phyloP scores from a whole-genome alignment of 2,329 filamentous ascomycete genomes.

The Beauveria medogensis region DNA sequence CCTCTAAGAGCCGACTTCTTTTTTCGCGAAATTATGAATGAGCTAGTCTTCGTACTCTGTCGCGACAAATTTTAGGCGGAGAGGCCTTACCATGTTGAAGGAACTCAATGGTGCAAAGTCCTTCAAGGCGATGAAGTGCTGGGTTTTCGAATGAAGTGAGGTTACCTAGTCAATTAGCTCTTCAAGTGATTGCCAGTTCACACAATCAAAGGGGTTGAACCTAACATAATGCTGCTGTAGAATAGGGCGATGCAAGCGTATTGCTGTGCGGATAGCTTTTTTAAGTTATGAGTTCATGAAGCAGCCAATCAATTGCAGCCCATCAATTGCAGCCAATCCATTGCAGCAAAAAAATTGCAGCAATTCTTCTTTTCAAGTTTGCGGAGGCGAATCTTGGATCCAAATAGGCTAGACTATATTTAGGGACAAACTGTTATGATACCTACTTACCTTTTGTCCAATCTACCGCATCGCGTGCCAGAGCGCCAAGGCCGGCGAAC shows the following conservation, averaged over 20 bases:
- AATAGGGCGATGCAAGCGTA: background rate
- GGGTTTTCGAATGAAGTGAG: background rate
- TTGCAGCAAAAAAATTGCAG: too few species aligned
- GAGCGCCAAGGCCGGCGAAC: background rate
- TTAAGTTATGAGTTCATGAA: background rate
- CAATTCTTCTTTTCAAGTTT: background rate
- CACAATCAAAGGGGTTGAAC: background rate
- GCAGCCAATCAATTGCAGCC: background rate
- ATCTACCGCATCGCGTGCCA: background rate
- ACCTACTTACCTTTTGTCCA: background rate
- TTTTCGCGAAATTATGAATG: background rate
- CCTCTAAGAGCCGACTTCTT: background rate
- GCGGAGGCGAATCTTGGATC: background rate
- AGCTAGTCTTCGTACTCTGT: background rate
- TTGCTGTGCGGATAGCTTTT: background rate
- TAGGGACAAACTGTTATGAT: background rate
- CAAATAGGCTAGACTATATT: too few species aligned
- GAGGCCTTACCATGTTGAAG: background rate
- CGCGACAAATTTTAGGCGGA: background rate
- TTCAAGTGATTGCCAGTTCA: background rate
- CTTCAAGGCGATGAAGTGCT: background rate
- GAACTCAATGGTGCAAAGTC: background rate
- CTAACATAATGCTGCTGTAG: background rate
- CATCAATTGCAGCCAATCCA: background rate
- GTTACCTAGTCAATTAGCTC: background rate